These are phyloP conservation scores for Osmanthus fragrans DNA, from an alignment of 257 asterid species.

Conservation along the genomic window DNA sequence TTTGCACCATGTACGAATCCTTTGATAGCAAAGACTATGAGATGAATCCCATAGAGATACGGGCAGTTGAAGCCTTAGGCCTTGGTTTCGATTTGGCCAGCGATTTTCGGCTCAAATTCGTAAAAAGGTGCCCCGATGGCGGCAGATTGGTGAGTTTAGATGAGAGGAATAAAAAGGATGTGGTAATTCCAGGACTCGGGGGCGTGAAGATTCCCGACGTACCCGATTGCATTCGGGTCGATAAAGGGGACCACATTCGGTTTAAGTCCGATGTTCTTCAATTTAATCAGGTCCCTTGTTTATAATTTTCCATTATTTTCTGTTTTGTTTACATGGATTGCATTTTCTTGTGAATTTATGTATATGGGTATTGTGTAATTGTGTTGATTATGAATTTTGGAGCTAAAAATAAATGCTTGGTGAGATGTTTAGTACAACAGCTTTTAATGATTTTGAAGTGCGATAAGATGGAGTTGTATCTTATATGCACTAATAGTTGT, in stretches of 20 bases:
- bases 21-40: constrained; percentile 38
- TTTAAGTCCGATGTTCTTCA: constrained; percentile 95
- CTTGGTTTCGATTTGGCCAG: constrained; percentile 97
- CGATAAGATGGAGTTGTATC: not conserved
- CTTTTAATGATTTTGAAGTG: not conserved
- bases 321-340: not conserved
- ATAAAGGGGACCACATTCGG: constrained; percentile 89
- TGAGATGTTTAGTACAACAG: no score
- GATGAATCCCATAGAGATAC: constrained; percentile 64
- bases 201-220: constrained; percentile 66
- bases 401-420: no score
- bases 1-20: constrained; percentile 31
- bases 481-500: not conserved
- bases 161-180: constrained; percentile 52
- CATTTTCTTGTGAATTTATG: not conserved
- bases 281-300: constrained; percentile 69
- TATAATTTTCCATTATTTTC: not conserved
- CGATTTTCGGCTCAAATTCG: constrained; percentile 89
- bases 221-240: constrained; percentile 77
- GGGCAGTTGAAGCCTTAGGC: constrained; percentile 81
- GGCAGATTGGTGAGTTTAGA: constrained; percentile 71
- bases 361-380: not conserved
- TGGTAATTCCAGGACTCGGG: constrained; percentile 63
- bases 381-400: no score
- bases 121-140: constrained; percentile 58